Conservation (phyloP, 495 filamentous ascomycete genomes). For the Neurospora sp. region DNA sequence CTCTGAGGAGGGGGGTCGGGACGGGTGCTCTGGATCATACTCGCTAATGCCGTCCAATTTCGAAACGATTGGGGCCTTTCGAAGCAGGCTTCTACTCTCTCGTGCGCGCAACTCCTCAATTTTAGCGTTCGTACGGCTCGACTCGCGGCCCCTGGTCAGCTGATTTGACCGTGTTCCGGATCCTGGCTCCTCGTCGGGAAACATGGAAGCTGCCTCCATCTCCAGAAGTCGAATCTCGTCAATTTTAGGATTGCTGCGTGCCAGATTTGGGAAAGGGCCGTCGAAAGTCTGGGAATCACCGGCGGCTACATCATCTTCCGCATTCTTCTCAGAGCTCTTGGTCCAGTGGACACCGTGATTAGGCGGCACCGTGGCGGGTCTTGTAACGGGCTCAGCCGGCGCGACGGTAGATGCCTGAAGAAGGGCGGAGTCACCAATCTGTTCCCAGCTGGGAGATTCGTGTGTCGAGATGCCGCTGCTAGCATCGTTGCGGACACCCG, state of each 20-base stretch:
- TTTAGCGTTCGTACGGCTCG: slow-evolving; percentile 22
- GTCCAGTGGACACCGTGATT: slow-evolving; percentile 32
- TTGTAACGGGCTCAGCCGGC: slow-evolving; percentile 15
- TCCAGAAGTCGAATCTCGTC: slow-evolving; percentile 46
- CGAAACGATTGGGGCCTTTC: slow-evolving; percentile 47
- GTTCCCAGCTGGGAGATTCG: slow-evolving; percentile 1
- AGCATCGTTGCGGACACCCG: slow-evolving; percentile 10
- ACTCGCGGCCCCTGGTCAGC: slow-evolving; percentile 3
- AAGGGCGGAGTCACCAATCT: slow-evolving; percentile 22
- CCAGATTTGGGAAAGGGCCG: slow-evolving; percentile 44
- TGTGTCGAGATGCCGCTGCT: slow-evolving; percentile 1
- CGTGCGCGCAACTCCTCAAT: slow-evolving; percentile 47
- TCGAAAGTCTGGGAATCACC: slow-evolving; percentile 50
- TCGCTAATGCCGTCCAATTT: slow-evolving; percentile 50
- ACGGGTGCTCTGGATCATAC: slow-evolving; percentile 33
- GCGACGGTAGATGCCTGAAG: slow-evolving; percentile 22
- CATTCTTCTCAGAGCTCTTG: slow-evolving; percentile 44
- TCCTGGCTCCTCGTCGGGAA: slow-evolving; percentile 5
- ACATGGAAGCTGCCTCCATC: slow-evolving; percentile 27
- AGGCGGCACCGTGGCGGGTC: slow-evolving; percentile 25
- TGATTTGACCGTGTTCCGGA: not conserved
- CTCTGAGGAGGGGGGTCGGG: slow-evolving; percentile 27
- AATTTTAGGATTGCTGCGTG: slow-evolving; percentile 31
- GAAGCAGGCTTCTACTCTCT: slow-evolving; percentile 51
- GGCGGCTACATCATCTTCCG: slow-evolving; percentile 55